Conservation (phyloP, 2,329 filamentous ascomycete genomes). For the Albifimbria verrucaria region DNA sequence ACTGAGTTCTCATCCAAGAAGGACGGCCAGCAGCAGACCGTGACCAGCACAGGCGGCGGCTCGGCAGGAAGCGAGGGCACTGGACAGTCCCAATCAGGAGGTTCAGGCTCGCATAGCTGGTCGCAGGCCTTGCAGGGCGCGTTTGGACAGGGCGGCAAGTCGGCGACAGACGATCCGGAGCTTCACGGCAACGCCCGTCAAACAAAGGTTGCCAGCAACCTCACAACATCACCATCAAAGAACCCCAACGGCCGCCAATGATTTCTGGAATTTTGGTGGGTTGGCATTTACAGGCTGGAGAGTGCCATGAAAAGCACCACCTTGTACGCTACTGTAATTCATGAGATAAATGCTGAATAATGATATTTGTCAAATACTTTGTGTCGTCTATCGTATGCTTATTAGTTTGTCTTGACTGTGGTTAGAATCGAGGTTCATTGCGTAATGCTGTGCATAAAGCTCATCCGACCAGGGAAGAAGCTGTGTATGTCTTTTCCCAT, state of each 20-base stretch:
- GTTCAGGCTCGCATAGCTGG: neutral
- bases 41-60: neutral
- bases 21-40: constrained; percentile 1
- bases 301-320: neutral
- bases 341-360: neutral
- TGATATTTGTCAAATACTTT: too few species aligned
- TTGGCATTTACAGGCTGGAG: too few species aligned
- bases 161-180: constrained; percentile 10
- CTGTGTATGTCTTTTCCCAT: too few species aligned
- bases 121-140: constrained; percentile 13
- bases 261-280: too few species aligned
- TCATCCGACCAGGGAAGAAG: too few species aligned
- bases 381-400: too few species aligned
- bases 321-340: neutral
- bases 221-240: constrained; percentile 11
- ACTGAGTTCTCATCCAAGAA: constrained; percentile 21
- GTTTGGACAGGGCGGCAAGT: constrained; percentile 19
- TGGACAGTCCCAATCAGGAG: neutral
- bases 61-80: neutral
- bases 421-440: too few species aligned
- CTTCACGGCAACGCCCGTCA: constrained; percentile 1
- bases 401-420: too few species aligned
- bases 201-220: constrained; percentile 14
- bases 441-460: too few species aligned
- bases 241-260: neutral